These are phyloP conservation scores for Colletotrichum sp. DNA, from an alignment of 2,329 filamentous ascomycete species.

Conservation along the genomic window DNA sequence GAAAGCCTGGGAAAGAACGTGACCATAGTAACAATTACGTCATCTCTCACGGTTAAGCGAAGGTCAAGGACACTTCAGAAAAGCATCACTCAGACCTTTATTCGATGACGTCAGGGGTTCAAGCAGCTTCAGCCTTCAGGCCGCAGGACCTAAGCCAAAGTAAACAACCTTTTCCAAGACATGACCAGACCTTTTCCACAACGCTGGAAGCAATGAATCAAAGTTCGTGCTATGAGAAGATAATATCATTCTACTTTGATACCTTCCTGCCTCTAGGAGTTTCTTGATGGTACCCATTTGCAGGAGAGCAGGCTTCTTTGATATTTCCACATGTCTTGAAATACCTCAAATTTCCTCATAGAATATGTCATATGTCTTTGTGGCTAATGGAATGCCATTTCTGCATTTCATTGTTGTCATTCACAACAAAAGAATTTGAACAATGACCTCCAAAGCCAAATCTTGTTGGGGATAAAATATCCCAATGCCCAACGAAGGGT, in stretches of 20 bases:
- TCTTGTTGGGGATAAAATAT: no score
- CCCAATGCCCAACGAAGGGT: no score
- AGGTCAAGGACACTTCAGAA: not conserved
- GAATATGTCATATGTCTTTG: rapidly evolving
- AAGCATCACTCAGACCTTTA: not conserved
- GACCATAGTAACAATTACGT: not conserved
- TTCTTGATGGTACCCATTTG: not conserved
- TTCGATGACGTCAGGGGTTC: not conserved
- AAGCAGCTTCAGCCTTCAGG: not conserved
- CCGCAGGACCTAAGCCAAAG: not conserved
- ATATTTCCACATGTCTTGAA: rapidly evolving
- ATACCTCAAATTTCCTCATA: rapidly evolving
- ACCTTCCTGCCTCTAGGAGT: not conserved
- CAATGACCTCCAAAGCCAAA: not conserved
- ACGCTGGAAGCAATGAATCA: rapidly evolving
- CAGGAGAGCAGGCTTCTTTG: not conserved
- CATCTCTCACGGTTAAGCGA: not conserved
- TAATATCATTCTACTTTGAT: rapidly evolving
- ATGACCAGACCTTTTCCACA: not conserved
- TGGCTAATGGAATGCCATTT: rapidly evolving
- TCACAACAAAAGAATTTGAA: not conserved
- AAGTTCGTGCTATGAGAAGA: not conserved
- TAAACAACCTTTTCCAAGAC: not conserved
- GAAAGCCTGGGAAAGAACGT: not conserved
- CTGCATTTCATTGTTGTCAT: not conserved